Base-by-base conservation (phyloP, 805 yeast genomes). In the Wickerhamiella lipophila region DNA sequence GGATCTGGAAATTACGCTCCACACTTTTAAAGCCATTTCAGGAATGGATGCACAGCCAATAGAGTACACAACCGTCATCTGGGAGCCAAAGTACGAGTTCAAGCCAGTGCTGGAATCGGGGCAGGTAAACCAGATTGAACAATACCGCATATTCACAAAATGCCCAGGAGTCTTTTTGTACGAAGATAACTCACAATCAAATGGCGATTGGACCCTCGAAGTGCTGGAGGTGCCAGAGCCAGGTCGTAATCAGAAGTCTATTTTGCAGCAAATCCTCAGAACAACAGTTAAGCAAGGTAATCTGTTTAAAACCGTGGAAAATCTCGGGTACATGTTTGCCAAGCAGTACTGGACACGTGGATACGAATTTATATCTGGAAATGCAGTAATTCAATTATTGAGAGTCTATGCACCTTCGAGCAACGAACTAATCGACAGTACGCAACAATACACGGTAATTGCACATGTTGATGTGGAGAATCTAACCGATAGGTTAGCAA, bases 401-500 rank as follows among this genome's bases (percentile, higher is more conserved):
- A 70, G 74, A 57, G 58, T 74, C 11, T 71, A 65, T 43, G 60
- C 72, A 3, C 56, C 71, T 45, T 69, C 68, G 3, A 22, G 54
- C 40, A 49, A 19, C 36, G 47, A 32, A 18, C 56, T 62, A 21
- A 47, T 59, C 16, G 69, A 65, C 40, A 35, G 50, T 16, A 53
- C 64, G n/a, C 58, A 53, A 9, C 58, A 57, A 35, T 60, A 61
- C 59, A 45, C 55, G 2, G 67, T 85, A 3, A 79, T 77, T 60
- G 78, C 81, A 9, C 80, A 70, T 58, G 77, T 81, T n/a, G 79
- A 83, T 56, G 80, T 84, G 8, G 77, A 77, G 9, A 76, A 75
- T 50, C 68, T 83, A 16, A 82, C 88, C 2, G 95, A 85, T 63
- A 72, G 87, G 39, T 88, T 83, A 26, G 73, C 74, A 45, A 76